Evolutionary conservation across 2,329 filamentous ascomycete genomes (phyloP).

Genomic region (Alternaria sp.): DNA sequence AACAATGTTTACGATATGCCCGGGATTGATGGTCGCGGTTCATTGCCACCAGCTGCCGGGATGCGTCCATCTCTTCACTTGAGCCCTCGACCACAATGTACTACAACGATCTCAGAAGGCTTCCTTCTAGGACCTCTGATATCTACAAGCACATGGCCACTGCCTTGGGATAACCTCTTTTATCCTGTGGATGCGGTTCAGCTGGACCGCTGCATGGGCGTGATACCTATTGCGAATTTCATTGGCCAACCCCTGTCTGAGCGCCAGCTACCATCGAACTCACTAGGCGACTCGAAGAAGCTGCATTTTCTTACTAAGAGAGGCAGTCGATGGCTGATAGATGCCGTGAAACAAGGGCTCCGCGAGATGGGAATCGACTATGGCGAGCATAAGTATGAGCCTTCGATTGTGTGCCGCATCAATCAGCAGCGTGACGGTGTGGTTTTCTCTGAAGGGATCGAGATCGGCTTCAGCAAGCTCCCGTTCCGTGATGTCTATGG

Average conservation of each 20-base stretch:
- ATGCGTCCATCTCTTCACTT: conserved; percentile 1
- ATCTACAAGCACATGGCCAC: conserved; percentile 30
- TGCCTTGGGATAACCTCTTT: conserved; percentile 37
- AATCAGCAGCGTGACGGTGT: conserved; percentile 29
- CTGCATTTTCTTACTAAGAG: conserved; percentile 36
- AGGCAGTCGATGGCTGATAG: conserved; percentile 33
- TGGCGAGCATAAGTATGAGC: conserved; percentile 18
- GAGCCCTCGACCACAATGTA: conserved; percentile 10
- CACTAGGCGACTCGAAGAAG: conserved; percentile 30
- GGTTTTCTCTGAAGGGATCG: conserved; percentile 26
- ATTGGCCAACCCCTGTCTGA: conserved; percentile 4
- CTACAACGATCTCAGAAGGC: conserved; percentile 21
- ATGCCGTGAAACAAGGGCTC: conserved; percentile 29
- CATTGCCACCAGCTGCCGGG: not conserved
- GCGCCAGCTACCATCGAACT: conserved; percentile 20
- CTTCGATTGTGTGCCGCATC: conserved; percentile 30
- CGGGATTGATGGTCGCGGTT: not conserved
- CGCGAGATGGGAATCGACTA: conserved; percentile 32
- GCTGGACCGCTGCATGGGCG: conserved; percentile 24
- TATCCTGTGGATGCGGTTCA: conserved; percentile 24
- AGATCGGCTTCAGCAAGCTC: conserved; percentile 35
- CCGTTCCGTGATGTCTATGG: conserved; percentile 35
- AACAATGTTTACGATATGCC: conserved; percentile 8
- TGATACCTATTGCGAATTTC: not conserved
- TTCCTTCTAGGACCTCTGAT: conserved; percentile 31